Base-by-base conservation (phyloP, 805 yeast species). In the Hyphopichia homilentoma region DNA sequence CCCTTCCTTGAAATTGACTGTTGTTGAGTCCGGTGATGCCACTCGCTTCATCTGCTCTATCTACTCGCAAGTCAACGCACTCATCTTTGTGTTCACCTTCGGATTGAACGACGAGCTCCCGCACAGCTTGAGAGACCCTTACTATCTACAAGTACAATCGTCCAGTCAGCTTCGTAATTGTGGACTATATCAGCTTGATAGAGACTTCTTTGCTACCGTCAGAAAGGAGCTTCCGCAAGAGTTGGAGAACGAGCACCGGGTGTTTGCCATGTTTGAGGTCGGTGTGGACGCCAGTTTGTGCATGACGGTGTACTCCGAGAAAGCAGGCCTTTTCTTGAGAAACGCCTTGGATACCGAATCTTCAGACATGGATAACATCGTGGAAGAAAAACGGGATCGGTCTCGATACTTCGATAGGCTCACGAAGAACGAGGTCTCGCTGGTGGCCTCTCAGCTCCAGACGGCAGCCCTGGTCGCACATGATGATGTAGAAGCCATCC, bases 1-100 rank as follows among this genome's bases (percentile, higher is more conserved):
- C 43, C 69, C 72, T 1, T 68, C 85, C 0, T 43, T 79, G 34
- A 58, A 51, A 32, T 35, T 82, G 33, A 41, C 51, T 2, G 48
- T 68, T 2, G 49, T 57, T 8, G 33, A 46, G 7, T 25, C 52
- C 3, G 45, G 43, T 8, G 44, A 43, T 29, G 37, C 38, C 36
- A 53, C 37, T 7, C 25, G 32, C 5, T 56, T 43, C 32, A 25
- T 46, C 15, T 59, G 65, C 28, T 22, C 48, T 16, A 35, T 65
- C 1, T 54, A 51, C 34, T 55, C 62, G 3, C 54, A 50, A 30
- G 35, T 40, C 9, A 41, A 54, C 7, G 66, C 66, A 1, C 35
- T 61, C 8, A 38, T 55, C n/a, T 39, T 62, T 16, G 44, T 57
- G 14, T 61, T 48, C 36, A 54, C 54, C 3, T 61, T 65, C 40